These are phyloP conservation scores for Kwoniella mangroviensis DNA, from an alignment of 768 basidiomycete genomes.

Conservation along the genomic window DNA sequence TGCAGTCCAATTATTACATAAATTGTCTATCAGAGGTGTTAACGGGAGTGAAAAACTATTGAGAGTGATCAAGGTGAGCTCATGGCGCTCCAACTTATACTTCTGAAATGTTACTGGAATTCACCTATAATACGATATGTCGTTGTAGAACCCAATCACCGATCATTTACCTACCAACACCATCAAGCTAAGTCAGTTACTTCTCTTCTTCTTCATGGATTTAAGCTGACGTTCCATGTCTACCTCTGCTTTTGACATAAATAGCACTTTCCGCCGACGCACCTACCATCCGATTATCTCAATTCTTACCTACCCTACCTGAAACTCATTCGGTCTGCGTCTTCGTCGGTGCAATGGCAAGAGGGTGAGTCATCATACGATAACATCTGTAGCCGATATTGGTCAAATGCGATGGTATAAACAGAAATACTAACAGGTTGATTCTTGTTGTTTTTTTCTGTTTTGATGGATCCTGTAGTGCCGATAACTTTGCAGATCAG, in stretches of 20 bases:
- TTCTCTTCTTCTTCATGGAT: too few species aligned
- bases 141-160: conserved; percentile 79
- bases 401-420: too few species aligned
- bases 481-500: conserved; percentile 94
- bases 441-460: not conserved
- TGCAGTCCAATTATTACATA: conserved; percentile 93
- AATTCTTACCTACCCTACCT: conserved; percentile 82
- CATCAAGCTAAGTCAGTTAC: conserved; percentile 90
- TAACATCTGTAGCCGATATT: not conserved
- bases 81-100: not conserved
- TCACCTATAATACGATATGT: not conserved
- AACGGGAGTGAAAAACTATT: conserved; percentile 96
- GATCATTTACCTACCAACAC: conserved; percentile 96
- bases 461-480: conserved; percentile 54
- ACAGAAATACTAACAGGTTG: too few species aligned
- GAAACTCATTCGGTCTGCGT: conserved; percentile 88
- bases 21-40: conserved; percentile 90
- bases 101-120: too few species aligned
- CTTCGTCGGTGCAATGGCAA: conserved; percentile 97
- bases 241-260: too few species aligned
- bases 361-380: conserved; percentile 63
- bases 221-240: too few species aligned
- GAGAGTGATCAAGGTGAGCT: conserved; percentile 87
- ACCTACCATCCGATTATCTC: conserved; percentile 75
- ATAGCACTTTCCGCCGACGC: conserved; percentile 95